Evolutionary conservation across 2,329 filamentous ascomycete species (phyloP).

Genomic region (Sphaerostilbella broomeana): DNA sequence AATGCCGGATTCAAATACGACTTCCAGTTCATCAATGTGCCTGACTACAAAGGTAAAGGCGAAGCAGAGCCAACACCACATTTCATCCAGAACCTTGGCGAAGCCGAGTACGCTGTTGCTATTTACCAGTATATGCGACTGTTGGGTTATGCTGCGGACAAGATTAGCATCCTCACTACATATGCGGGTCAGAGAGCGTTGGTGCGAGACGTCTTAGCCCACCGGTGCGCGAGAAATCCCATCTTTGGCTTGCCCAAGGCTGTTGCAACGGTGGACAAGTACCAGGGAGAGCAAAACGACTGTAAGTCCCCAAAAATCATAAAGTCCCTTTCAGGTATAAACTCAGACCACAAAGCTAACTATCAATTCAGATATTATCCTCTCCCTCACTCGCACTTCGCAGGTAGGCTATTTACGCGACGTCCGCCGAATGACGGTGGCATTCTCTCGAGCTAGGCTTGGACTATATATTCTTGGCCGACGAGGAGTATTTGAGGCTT

Average conservation of each 20-base stretch:
- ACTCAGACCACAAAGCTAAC: too few relatives aligned
- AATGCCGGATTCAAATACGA: slow-evolving; percentile 92
- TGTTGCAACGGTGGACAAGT: slow-evolving; percentile 95
- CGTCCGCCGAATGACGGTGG: slow-evolving; percentile 87
- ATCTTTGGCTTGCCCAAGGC: slow-evolving; percentile 85
- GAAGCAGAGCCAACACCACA: slow-evolving; percentile 88
- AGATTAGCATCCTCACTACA: slow-evolving; percentile 85
- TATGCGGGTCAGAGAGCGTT: slow-evolving; percentile 89
- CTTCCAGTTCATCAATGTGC: slow-evolving; percentile 94
- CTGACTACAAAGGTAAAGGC: slow-evolving; percentile 83
- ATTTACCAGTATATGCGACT: slow-evolving; percentile 97
- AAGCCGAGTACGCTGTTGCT: slow-evolving; percentile 94
- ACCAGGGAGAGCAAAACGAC: slow-evolving; percentile 98
- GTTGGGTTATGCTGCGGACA: slow-evolving; percentile 76
- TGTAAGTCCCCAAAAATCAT: slow-evolving; percentile 73
- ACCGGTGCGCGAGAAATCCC: slow-evolving; percentile 74
- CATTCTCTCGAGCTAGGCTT: slow-evolving; percentile 82
- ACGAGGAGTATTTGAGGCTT: slow-evolving; percentile 79
- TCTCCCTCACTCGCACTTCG: slow-evolving; percentile 84
- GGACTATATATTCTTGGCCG: slow-evolving; percentile 90
- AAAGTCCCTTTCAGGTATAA: not conserved
- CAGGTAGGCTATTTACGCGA: slow-evolving; percentile 89
- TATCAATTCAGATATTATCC: slow-evolving; percentile 76
- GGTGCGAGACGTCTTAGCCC: slow-evolving; percentile 76
- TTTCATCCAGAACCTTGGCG: slow-evolving; percentile 93